Conservation (phyloP, 2,329 filamentous ascomycete species). For the Ceratocystis colombiana region DNA sequence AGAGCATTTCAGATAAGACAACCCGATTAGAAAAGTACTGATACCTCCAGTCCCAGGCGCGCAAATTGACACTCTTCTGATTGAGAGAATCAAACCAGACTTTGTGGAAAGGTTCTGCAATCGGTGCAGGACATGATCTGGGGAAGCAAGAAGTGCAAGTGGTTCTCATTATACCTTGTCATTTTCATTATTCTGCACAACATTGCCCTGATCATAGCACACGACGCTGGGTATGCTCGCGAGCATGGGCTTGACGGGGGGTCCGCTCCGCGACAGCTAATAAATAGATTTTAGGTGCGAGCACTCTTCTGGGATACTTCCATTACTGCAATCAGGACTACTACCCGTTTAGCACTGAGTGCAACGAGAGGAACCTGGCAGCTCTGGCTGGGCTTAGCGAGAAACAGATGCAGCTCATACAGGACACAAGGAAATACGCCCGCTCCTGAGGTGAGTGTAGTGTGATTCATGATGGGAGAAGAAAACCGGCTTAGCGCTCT, state of each 20-base stretch:
- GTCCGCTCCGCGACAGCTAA: constrained; percentile 28
- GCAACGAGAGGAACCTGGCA: constrained; percentile 46
- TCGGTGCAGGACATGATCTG: constrained; percentile 48
- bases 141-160: constrained; percentile 49
- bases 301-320: constrained; percentile 52
- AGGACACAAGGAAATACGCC: constrained; percentile 38
- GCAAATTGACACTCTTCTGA: constrained; percentile 51
- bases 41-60: constrained; percentile 54
- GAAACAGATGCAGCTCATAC: constrained; percentile 40
- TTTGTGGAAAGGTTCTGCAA: constrained; percentile 47
- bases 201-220: constrained; percentile 48
- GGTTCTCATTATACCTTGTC: constrained; percentile 52
- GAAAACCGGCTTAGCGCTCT: constrained; percentile 25
- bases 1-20: constrained; percentile 44
- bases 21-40: constrained; percentile 49
- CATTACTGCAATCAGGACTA: constrained; percentile 55
- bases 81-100: constrained; percentile 49
- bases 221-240: constrained; percentile 49
- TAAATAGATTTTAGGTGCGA: constrained; percentile 39
- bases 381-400: constrained; percentile 44
- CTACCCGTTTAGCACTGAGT: constrained; percentile 48
- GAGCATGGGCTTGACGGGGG: constrained; percentile 50
- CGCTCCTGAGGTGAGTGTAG: constrained; percentile 39
- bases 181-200: constrained; percentile 54
- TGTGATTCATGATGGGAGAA: too few species aligned